Conservation (phyloP, 371 early-diverging fungal genomes). For the Mucor circinelloides region DNA sequence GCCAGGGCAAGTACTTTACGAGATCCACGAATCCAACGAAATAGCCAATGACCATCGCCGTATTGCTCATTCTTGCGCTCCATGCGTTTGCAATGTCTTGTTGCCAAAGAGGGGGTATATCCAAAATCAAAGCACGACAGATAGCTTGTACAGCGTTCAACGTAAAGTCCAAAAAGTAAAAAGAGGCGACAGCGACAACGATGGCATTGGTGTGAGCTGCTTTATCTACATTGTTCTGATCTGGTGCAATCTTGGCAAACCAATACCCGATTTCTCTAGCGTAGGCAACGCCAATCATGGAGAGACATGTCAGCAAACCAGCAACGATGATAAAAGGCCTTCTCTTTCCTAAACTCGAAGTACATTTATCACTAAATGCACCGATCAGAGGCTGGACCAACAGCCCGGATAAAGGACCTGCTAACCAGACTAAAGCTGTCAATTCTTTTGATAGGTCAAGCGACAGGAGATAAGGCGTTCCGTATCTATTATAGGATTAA, state of each 20-base stretch:
- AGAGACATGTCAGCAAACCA: constrained; percentile 57
- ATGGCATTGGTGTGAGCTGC: constrained; percentile 47
- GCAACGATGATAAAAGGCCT: constrained; percentile 66
- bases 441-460: constrained; percentile 69
- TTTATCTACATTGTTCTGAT: constrained; percentile 33
- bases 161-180: constrained; percentile 74
- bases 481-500: constrained; percentile 46
- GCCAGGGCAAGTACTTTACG: constrained; percentile 57
- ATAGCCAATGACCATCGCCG: constrained; percentile 71
- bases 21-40: constrained; percentile 71
- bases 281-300: constrained; percentile 71
- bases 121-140: constrained; percentile 73
- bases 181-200: constrained; percentile 63
- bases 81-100: constrained; percentile 70
- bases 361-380: constrained; percentile 64
- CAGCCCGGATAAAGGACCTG: constrained; percentile 78
- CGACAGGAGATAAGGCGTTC: constrained; percentile 75
- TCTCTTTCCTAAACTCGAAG: constrained; percentile 61
- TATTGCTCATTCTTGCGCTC: constrained; percentile 69
- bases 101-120: constrained; percentile 62
- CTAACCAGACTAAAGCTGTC: constrained; percentile 75
- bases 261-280: constrained; percentile 54
- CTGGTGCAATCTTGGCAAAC: neutral
- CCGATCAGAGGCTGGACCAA: constrained; percentile 76
- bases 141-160: constrained; percentile 70